Conservation (phyloP, 306 rosid species). For the Quercus berberidifolia region DNA sequence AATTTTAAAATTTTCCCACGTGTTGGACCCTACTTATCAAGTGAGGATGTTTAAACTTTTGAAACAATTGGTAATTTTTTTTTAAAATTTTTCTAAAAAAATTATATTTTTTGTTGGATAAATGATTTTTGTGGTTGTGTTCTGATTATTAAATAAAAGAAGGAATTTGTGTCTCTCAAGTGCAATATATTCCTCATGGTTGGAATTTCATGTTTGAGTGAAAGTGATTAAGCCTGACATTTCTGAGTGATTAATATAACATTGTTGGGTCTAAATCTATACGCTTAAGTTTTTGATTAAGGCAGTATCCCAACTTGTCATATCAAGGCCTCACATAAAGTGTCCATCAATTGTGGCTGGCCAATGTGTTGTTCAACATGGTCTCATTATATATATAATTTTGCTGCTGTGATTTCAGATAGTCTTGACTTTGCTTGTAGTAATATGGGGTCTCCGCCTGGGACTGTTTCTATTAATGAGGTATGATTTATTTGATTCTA, state of each 20-base stretch:
- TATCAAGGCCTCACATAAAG: no score
- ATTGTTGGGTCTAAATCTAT: no score
- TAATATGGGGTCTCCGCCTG: constrained; percentile 88
- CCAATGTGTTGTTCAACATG: neutral
- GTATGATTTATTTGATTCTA: constrained; percentile 23
- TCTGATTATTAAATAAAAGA: neutral
- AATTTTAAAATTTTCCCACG: no score
- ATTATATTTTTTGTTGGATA: neutral
- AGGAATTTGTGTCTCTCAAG: neutral
- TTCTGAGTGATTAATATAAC: no score
- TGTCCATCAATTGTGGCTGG: neutral
- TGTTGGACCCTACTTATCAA: no score
- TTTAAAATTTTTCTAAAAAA: no score
- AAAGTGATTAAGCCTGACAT: no score
- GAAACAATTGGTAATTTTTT: no score
- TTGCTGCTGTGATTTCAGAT: constrained; percentile 46
- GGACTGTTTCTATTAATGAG: constrained; percentile 70
- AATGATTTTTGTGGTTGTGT: neutral
- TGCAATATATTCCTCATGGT: neutral
- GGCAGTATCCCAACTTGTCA: no score
- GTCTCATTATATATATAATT: neutral
- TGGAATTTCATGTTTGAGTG: no score
- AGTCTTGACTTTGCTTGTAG: constrained; percentile 67
- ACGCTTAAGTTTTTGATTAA: no score
- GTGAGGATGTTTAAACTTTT: no score